Evolutionary conservation across 2,329 filamentous ascomycete genomes (phyloP).

Genomic region (Colletotrichum aenigma): DNA sequence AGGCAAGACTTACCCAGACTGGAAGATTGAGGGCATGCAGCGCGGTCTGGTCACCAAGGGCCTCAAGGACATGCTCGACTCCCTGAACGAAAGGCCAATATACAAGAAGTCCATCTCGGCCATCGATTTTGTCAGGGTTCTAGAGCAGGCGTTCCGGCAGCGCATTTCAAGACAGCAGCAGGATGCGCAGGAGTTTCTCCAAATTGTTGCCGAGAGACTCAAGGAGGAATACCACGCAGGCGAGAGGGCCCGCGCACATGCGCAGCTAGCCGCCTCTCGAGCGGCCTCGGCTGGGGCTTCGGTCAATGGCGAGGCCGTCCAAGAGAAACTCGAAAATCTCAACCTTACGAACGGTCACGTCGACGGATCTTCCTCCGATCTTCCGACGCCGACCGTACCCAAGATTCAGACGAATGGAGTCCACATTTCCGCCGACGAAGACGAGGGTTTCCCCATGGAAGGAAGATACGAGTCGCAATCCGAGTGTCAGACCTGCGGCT

Average conservation of each 20-base stretch:
- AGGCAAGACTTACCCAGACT: conserved; percentile 51
- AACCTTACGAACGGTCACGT: conserved; percentile 18
- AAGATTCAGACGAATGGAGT: conserved; percentile 16
- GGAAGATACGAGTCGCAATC: conserved; percentile 94
- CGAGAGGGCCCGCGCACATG: conserved; percentile 69
- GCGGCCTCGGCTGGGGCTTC: conserved; percentile 9
- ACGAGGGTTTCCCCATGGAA: conserved; percentile 82
- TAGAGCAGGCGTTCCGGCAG: conserved; percentile 87
- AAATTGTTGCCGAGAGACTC: conserved; percentile 89
- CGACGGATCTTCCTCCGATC: conserved; percentile 11
- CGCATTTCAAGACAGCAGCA: conserved; percentile 94
- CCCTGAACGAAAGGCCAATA: conserved; percentile 90
- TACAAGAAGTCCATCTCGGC: conserved; percentile 94
- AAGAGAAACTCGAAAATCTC: conserved; percentile 33
- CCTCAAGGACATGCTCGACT: conserved; percentile 90
- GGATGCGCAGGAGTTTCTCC: conserved; percentile 96
- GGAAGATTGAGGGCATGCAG: conserved; percentile 74
- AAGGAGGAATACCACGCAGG: conserved; percentile 95
- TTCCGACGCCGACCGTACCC: conserved; percentile 11
- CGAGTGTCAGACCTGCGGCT: conserved; percentile 87
- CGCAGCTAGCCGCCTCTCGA: conserved; percentile 36
- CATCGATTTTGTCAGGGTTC: conserved; percentile 77
- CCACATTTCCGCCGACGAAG: conserved; percentile 11
- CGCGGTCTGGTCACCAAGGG: conserved; percentile 83
- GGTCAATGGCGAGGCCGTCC: conserved; percentile 27